Conservation (phyloP, 495 filamentous ascomycete species). For the Penicillium subrubescens region DNA sequence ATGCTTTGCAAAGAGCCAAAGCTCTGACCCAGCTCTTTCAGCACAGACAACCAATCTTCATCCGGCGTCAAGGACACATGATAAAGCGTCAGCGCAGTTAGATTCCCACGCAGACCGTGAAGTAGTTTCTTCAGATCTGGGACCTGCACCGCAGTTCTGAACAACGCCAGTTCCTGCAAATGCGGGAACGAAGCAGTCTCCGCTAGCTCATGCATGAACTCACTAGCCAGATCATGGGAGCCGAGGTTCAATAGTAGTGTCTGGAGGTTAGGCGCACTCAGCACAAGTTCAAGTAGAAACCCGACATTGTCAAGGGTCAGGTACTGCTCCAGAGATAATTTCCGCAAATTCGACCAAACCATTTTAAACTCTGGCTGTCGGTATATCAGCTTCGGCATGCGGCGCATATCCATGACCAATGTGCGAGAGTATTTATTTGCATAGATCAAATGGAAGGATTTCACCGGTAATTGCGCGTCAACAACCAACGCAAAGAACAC, state of each 20-base stretch:
- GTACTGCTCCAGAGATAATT: slow-evolving; percentile 31
- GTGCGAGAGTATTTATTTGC: slow-evolving; percentile 29
- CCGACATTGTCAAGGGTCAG: slow-evolving; percentile 33
- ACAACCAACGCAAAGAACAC: slow-evolving; percentile 31
- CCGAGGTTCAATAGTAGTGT: slow-evolving; percentile 28
- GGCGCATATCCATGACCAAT: slow-evolving; percentile 37
- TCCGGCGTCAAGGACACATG: slow-evolving; percentile 23
- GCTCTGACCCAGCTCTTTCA: slow-evolving; percentile 16
- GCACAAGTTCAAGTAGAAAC: slow-evolving; percentile 30
- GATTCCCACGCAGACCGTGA: slow-evolving; percentile 9
- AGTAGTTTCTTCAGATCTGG: slow-evolving; percentile 25
- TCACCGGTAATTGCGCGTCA: slow-evolving; percentile 24
- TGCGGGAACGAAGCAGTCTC: slow-evolving; percentile 22
- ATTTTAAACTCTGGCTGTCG: slow-evolving; percentile 29
- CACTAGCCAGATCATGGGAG: slow-evolving; percentile 27
- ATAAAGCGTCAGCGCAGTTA: slow-evolving; percentile 23
- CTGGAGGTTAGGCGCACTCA: slow-evolving; percentile 27
- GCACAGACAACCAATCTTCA: slow-evolving; percentile 20
- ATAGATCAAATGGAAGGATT: slow-evolving; percentile 31
- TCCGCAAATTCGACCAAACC: slow-evolving; percentile 30
- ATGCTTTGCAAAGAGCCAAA: slow-evolving; percentile 18
- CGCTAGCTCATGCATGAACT: slow-evolving; percentile 34
- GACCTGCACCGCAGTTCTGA: slow-evolving; percentile 21
- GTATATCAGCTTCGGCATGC: slow-evolving; percentile 31
- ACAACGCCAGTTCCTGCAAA: slow-evolving; percentile 27